Base-by-base conservation (phyloP, 306 rosid genomes). In the Acacia crassicarpa region DNA sequence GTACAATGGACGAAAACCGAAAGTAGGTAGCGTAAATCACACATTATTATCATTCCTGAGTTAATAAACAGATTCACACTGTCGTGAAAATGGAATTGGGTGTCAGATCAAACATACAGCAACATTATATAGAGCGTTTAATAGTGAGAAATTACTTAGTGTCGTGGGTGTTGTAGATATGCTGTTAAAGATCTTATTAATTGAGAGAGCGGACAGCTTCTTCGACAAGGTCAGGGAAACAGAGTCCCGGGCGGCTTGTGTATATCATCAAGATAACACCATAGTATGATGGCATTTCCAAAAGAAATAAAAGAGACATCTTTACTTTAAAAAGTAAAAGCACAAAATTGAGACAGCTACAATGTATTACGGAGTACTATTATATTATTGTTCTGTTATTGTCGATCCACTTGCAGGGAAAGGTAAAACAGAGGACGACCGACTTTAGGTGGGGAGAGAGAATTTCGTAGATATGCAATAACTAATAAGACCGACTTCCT, bases 131-230 rank as follows among this genome's bases (percentile, higher is more conserved):
- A 43, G 10, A 2, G 3, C 22, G 38, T 68, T 75, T 46, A 45
- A 80, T 75, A 62, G 32, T 38, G 69, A 74, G 22, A 74, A 79
- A 62, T 68, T 45, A 43, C 79, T 12, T 9, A 53, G 33, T 2
- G 9, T 41, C 9, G 35, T 70, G 35, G 4, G 22, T 5, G 6
- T 22, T 22, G 48, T 69, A 48, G 68, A 33, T 78, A 58, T 58
- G 0, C n/a, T 9, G 33, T 20, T 41, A 68, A 11, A 75, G 62
- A 76, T 75, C 30, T 45, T n/a, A 78, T 6, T 2, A 53, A 73
- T 68, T 32, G 82, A 74, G 35, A 38, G 38, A 44, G 54, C 14
- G 33, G 11, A 71, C 84, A 83, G 82, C 90, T 89, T 91, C 59
- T 35, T 90, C 83, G 83, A 46, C 81, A 91, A 86, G 80, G 76